Conservation (phyloP, 495 filamentous ascomycete genomes). For the Podospora conica region DNA sequence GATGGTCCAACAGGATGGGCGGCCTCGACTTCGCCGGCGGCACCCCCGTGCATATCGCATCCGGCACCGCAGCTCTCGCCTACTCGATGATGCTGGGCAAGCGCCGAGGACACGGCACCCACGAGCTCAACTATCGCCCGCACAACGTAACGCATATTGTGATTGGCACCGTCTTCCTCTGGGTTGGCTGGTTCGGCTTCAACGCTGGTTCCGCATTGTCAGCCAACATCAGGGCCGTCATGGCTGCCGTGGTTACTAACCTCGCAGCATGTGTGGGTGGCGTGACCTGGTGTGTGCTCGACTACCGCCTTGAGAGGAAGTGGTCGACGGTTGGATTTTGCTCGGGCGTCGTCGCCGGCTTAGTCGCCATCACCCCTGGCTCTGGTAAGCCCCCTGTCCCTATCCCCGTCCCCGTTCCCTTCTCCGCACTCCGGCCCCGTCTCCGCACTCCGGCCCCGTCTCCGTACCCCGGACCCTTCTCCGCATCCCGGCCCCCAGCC, state of each 20-base stretch:
- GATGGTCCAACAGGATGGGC: slow-evolving; percentile 77
- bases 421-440: too few species aligned
- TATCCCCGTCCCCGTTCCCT: background rate
- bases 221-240: slow-evolving; percentile 79
- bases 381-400: slow-evolving; percentile 43
- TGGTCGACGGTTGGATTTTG: slow-evolving; percentile 98
- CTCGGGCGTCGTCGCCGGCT: slow-evolving; percentile 84
- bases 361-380: slow-evolving; percentile 90
- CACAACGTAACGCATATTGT: slow-evolving; percentile 97
- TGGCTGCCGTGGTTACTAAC: slow-evolving; percentile 64
- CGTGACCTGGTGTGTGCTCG: slow-evolving; percentile 89
- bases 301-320: slow-evolving; percentile 88
- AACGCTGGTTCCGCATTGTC: slow-evolving; percentile 84
- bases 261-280: slow-evolving; percentile 77
- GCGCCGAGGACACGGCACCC: slow-evolving; percentile 75
- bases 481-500: too few species aligned
- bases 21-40: slow-evolving; percentile 92
- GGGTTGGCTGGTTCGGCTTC: slow-evolving; percentile 98
- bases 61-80: slow-evolving; percentile 78
- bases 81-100: slow-evolving; percentile 87
- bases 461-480: too few species aligned
- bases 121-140: slow-evolving; percentile 90
- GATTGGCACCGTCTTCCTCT: slow-evolving; percentile 92
- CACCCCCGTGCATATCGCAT: slow-evolving; percentile 89
- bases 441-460: too few species aligned